Conservation (phyloP, 1,284 basidiomycete genomes). For the Boletus smithii region DNA sequence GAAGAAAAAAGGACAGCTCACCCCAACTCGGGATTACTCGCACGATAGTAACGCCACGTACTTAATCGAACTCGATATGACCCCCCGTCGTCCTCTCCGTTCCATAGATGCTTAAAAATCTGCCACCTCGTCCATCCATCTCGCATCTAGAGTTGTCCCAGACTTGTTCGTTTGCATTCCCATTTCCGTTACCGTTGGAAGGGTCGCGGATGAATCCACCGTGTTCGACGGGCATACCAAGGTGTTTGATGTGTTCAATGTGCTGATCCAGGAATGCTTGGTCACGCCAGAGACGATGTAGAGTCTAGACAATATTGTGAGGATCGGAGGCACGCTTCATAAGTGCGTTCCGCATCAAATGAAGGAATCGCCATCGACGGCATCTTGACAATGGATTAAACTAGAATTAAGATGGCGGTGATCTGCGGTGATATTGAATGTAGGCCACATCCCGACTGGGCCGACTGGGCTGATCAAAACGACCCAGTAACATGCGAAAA, state of each 20-base stretch:
- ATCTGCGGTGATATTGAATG: too few relatives aligned
- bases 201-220: constrained; percentile 89
- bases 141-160: constrained; percentile 98
- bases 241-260: constrained; percentile 76
- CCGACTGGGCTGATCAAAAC: too few relatives aligned
- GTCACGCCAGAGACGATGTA: constrained; percentile 98
- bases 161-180: constrained; percentile 32
- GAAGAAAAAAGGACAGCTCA: constrained; percentile 37
- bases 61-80: constrained; percentile 95
- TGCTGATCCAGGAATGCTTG: constrained; percentile 89
- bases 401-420: too few relatives aligned
- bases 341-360: constrained; percentile 67
- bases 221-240: constrained; percentile 96
- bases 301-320: constrained; percentile 89
- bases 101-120: constrained; percentile 95
- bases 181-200: constrained; percentile 7
- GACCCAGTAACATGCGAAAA: too few relatives aligned
- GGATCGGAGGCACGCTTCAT: constrained; percentile 73
- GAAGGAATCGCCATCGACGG: constrained; percentile 89
- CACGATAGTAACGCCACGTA: constrained; percentile 98
- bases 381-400: constrained; percentile 96
- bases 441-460: too few relatives aligned
- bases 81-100: constrained; percentile 96
- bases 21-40: constrained; percentile 95
- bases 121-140: constrained; percentile 96